Evolutionary conservation across 1,284 basidiomycete genomes (phyloP), one percentile per base, ranked within the genome.

Genomic region (Tylopilus orsonianus): DNA sequence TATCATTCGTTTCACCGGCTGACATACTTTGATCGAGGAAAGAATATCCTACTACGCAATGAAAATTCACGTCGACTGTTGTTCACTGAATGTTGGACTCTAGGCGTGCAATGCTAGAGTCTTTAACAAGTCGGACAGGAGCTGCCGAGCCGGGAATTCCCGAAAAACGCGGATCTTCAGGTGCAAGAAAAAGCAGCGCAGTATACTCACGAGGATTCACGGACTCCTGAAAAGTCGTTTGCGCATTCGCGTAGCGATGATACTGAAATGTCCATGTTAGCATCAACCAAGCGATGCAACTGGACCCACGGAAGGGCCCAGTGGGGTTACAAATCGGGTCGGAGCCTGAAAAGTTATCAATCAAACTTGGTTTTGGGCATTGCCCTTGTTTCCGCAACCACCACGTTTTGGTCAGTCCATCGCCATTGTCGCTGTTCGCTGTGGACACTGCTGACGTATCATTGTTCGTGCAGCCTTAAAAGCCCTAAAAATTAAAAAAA

Each of bases 401-500:
- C 60, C 66, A 69, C 62, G 61, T 33, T 64, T 64, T 48, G 60
- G 57, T 69, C 48, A 56, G 66, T 61, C 27, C 33, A 27, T 41
- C 40, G 30, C 35, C 32, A 24, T n/a, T n/a, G n/a, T 8, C 29
- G 33, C 5, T 10, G 44, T 29, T 45, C 43, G 47, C 38, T 33
- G 44, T 33, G 47, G 41, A 9, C 49, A 23, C 35, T 18, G 29
- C 50, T 69, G 36, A 66, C 50, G 4, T 47, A 48, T 61, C 57
- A 44, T 54, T 53, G 58, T 61, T 39, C 14, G 26, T 43, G 33
- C 45, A 78, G 78, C 52, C 50, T 54, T 77, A 67, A 67, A 68
- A 69, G 62, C 39, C 58, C 55, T 58, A 67, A 69, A 70, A 81
- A 79, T 70, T 73, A 70, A 75, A 78, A 79, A 81, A 79, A 74